Evolutionary conservation across 1,284 basidiomycete species (phyloP).

Genomic region (Neolentinus lepideus): DNA sequence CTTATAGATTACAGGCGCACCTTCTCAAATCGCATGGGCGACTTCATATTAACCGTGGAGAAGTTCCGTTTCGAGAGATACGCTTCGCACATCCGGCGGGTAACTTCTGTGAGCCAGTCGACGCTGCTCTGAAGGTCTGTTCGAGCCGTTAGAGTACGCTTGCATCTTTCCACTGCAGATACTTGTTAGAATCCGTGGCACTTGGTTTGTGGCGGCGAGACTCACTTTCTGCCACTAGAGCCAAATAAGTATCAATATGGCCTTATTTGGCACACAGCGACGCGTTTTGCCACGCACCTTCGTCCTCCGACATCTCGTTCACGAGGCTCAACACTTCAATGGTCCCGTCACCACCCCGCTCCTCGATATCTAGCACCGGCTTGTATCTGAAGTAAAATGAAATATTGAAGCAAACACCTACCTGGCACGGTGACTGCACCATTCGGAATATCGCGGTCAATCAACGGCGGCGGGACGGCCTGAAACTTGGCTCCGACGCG

Average conservation of each 20-base stretch:
- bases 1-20: conserved; percentile 25
- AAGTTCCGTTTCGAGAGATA: conserved; percentile 45
- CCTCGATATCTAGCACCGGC: conserved; percentile 26
- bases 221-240: conserved; percentile 44
- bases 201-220: conserved; percentile 1
- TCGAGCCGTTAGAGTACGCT: conserved; percentile 41
- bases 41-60: conserved; percentile 55
- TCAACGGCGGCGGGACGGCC: conserved; percentile 47
- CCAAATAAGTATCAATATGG: conserved; percentile 8
- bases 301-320: conserved; percentile 50
- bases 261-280: conserved; percentile 2
- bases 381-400: conserved; percentile 2
- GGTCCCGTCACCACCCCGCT: conserved; percentile 70
- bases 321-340: conserved; percentile 64
- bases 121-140: conserved; percentile 45
- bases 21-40: conserved; percentile 50
- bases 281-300: conserved; percentile 39
- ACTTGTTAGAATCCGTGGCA: conserved; percentile 9
- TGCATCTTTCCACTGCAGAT: conserved; percentile 53
- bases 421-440: conserved; percentile 30
- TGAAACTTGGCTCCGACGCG: conserved; percentile 87
- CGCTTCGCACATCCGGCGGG: conserved; percentile 61
- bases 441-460: conserved; percentile 29
- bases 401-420: conserved; percentile 14
- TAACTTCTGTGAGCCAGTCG: conserved; percentile 74